Evolutionary conservation across 1,284 basidiomycete species (phyloP).

Genomic region (Apiotrichum mycotoxinovorans): DNA sequence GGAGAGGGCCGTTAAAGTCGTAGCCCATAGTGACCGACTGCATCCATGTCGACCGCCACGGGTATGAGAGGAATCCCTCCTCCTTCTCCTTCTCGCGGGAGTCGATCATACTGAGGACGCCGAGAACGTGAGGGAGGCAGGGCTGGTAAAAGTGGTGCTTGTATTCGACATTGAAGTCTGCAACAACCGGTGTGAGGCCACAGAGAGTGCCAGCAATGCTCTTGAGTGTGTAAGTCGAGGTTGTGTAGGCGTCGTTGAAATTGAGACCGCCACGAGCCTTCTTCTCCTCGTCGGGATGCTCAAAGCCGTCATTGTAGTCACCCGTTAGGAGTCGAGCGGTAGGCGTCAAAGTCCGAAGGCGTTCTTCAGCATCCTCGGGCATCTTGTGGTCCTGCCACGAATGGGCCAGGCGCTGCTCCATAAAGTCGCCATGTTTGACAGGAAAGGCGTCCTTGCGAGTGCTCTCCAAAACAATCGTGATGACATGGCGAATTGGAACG

Average conservation of each 20-base stretch:
- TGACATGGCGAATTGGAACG: constrained; percentile 7
- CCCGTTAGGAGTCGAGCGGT: constrained; percentile 1
- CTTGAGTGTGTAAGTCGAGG: constrained; percentile 22
- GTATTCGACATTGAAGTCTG: constrained; percentile 3
- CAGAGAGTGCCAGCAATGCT: neutral
- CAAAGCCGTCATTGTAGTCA: constrained; percentile 1
- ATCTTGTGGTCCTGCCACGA: neutral
- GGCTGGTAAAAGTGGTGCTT: constrained; percentile 9
- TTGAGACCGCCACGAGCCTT: constrained; percentile 8
- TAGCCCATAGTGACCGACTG: constrained; percentile 1
- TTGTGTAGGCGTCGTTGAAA: constrained; percentile 31
- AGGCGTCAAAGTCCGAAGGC: neutral
- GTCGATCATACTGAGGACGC: neutral
- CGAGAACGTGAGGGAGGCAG: constrained; percentile 9
- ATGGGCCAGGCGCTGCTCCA: neutral
- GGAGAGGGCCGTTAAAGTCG: neutral
- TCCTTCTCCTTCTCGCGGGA: neutral
- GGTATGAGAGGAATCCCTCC: neutral
- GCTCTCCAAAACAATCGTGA: constrained; percentile 10
- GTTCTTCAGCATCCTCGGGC: neutral
- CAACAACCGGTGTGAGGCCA: neutral
- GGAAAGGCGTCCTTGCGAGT: constrained; percentile 9
- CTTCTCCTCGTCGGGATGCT: neutral
- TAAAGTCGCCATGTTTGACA: constrained; percentile 1
- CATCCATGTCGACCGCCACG: constrained; percentile 3